These are phyloP conservation scores for Jaminaea rosea DNA, from an alignment of 1,284 basidiomycete genomes.

Conservation along the genomic window DNA sequence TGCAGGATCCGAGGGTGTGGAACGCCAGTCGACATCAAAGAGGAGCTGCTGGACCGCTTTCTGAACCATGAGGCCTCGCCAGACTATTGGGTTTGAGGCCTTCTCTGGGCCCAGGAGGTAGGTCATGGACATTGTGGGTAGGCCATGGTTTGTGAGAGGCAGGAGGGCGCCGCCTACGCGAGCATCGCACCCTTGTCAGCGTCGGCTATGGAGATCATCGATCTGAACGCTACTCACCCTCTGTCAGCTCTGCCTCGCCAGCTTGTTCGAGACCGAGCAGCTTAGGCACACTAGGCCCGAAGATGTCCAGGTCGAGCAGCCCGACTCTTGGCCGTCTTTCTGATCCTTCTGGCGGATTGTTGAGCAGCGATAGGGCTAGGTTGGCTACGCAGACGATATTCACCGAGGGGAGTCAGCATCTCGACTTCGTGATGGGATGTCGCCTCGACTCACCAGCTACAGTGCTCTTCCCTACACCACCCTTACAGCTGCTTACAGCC, in stretches of 20 bases:
- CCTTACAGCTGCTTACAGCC: constrained; percentile 86
- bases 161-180: constrained; percentile 56
- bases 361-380: constrained; percentile 62
- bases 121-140: constrained; percentile 96
- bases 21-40: constrained; percentile 88
- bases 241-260: constrained; percentile 70
- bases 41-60: constrained; percentile 94
- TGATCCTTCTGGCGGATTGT: constrained; percentile 41
- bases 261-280: constrained; percentile 78
- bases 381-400: constrained; percentile 57
- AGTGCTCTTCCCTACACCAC: constrained; percentile 94
- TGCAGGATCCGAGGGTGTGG: constrained; percentile 3
- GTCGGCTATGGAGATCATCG: background rate
- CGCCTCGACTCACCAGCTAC: constrained; percentile 74
- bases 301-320: constrained; percentile 86
- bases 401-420: too few species aligned
- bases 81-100: constrained; percentile 56
- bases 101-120: constrained; percentile 53
- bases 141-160: constrained; percentile 77
- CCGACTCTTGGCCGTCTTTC: constrained; percentile 57
- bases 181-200: background rate
- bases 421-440: too few species aligned
- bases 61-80: constrained; percentile 97
- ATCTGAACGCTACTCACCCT: constrained; percentile 2
- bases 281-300: constrained; percentile 90